Evolutionary conservation across 2,329 filamentous ascomycete species (phyloP).

Genomic region (Rhytidhysteron rufulum): DNA sequence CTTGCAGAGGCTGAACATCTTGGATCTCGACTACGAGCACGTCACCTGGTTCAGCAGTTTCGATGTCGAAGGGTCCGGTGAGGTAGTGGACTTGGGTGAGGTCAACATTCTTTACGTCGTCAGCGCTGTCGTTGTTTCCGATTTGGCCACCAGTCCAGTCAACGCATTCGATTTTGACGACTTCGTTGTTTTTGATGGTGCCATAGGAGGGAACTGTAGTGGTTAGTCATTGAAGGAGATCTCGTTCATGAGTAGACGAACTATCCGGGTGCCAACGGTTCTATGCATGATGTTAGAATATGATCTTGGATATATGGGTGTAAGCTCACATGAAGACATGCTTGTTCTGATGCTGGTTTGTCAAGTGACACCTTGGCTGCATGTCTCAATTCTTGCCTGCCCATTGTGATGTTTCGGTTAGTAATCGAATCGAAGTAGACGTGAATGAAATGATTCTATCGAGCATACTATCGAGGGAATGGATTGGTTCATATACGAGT

Average conservation of each 20-base stretch:
- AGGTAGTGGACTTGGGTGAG: constrained; percentile 83
- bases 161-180: constrained; percentile 89
- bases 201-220: constrained; percentile 66
- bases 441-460: no score
- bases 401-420: no score
- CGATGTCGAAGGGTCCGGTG: constrained; percentile 83
- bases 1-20: constrained; percentile 83
- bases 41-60: constrained; percentile 79
- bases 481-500: no score
- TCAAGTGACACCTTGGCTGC: constrained; percentile 70
- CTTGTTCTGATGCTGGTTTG: constrained; percentile 66
- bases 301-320: not conserved
- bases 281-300: constrained; percentile 40
- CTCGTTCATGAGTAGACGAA: constrained; percentile 37
- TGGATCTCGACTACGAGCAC: constrained; percentile 85
- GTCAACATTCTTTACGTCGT: constrained; percentile 81
- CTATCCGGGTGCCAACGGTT: constrained; percentile 94
- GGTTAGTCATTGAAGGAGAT: not conserved
- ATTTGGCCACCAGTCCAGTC: constrained; percentile 78
- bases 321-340: constrained; percentile 63
- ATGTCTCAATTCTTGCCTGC: constrained; percentile 59
- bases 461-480: no score
- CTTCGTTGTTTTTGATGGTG: constrained; percentile 76
- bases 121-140: constrained; percentile 82
- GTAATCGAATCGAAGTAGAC: no score